Percentiles rank a stretch among this genome's conserved stretches.
phyloP scores from a whole-genome alignment of 2,329 filamentous ascomycete species.

The Ilyonectria destructans region DNA sequence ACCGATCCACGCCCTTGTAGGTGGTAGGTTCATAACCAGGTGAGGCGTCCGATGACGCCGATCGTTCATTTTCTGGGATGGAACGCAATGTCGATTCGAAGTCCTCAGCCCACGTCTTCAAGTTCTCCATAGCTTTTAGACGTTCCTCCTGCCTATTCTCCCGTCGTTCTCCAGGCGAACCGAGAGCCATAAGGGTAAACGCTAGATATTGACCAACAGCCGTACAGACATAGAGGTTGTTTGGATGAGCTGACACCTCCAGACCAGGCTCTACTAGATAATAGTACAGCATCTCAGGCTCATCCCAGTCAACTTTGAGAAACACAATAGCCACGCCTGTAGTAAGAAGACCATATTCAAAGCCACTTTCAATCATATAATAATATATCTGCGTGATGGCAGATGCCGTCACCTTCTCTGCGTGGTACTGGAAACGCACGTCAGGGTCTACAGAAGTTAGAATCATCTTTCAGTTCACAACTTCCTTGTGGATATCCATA shows the following conservation, averaged over 20 bases:
- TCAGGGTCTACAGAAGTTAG: neutral
- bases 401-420: conserved; percentile 57
- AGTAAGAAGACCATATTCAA: conserved; percentile 59
- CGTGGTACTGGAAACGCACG: conserved; percentile 34
- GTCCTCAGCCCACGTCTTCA: no score
- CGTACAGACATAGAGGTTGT: conserved; percentile 41
- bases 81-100: no score
- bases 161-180: no score
- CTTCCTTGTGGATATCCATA: neutral
- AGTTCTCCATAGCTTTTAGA: no score
- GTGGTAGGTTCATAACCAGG: no score
- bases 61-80: no score
- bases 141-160: no score
- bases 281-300: conserved; percentile 51
- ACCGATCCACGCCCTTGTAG: neutral
- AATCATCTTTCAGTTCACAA: neutral
- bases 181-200: no score
- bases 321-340: conserved; percentile 60
- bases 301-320: conserved; percentile 54
- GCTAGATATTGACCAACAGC: conserved; percentile 36
- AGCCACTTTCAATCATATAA: conserved; percentile 64
- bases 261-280: conserved; percentile 50
- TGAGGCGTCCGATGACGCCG: no score
- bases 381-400: conserved; percentile 64
- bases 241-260: conserved; percentile 45